Base-by-base conservation (phyloP, 2,329 filamentous ascomycete species). In the Nigrospora sphaerica region DNA sequence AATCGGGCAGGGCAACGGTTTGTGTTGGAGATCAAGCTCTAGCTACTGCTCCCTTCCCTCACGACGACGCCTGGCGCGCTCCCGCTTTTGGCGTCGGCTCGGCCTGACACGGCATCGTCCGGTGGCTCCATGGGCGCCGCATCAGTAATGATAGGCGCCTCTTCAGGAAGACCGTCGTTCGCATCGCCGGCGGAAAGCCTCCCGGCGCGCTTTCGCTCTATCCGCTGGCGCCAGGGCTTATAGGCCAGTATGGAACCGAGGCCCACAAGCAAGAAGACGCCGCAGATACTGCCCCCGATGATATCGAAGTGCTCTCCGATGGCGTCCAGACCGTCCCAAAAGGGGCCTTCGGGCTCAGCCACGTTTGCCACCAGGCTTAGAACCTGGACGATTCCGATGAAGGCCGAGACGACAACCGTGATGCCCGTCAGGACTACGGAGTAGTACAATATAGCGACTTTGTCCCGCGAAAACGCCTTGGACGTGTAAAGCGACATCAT, bases 401-500 rank as follows among this genome's bases (percentile, higher is more conserved):
- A 84, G 3, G 88, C 78, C 1, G 90, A 88, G 0, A 95, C 89
- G 5, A 86, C 68, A 19, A 95, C 86, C 0, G 90, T 96, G 44
- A 95, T 80, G 3, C 78, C 80, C 0, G 89, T 95, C 28, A 95
- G 74, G 0, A 95, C 86, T 54, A 92, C 86, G 12, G 89, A 95
- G 67, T 96, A 97, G 68, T 97, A 97, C 1, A 95, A 70, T 40
- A 96, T 91, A 0, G 91, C 90, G n/a, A 97, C 81, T 1, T 78
- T 78, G 58, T 97, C 91, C 47, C 86, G 75, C 0, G 88, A 83
- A 40, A 95, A 83, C 31, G 85, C 73, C 50, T 80, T 88, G 35
- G 85, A 86, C 0, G 91, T 90, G 66, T 98, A 97, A 1, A 97
- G 73, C 1, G 86, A 84, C 80, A 95, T 91, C 91, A 97, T 97